Evolutionary conservation across 75 land plant species (phyloP).

Genomic region (Adiantum capillusveneris): DNA sequence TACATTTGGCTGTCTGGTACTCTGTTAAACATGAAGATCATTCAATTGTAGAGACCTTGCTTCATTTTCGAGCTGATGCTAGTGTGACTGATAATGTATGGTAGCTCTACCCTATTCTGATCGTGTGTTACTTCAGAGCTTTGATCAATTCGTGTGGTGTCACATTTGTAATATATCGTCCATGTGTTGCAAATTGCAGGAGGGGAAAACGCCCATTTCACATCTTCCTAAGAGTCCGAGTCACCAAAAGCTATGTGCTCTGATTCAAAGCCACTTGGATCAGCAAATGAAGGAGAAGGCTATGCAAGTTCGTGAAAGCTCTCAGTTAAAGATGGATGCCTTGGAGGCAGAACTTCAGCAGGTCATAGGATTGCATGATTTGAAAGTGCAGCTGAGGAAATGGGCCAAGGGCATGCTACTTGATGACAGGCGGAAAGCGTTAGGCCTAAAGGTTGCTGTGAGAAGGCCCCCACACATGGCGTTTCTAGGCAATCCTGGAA

Average conservation of each 20-base stretch:
- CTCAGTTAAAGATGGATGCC: constrained; percentile 62
- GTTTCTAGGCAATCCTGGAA: constrained; percentile 85
- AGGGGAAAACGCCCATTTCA: constrained; percentile 65
- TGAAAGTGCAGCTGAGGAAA: constrained; percentile 61
- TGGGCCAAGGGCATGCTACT: constrained; percentile 90
- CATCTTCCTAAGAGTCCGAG: constrained; percentile 68
- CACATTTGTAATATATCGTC: too few species aligned
- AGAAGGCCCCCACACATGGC: constrained; percentile 82
- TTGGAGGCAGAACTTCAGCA: constrained; percentile 57
- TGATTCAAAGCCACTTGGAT: constrained; percentile 48
- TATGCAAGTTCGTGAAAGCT: constrained; percentile 43
- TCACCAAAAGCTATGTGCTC: constrained; percentile 45
- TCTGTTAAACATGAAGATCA: constrained; percentile 47
- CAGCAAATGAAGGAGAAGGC: constrained; percentile 60
- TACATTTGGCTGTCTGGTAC: constrained; percentile 87
- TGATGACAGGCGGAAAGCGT: constrained; percentile 62
- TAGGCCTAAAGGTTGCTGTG: constrained; percentile 64
- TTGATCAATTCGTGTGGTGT: too few species aligned
- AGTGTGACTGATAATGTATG: constrained; percentile 65
- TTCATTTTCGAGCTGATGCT: constrained; percentile 69
- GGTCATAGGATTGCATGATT: constrained; percentile 60
- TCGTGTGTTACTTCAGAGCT: too few species aligned
- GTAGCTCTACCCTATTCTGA: too few species aligned
- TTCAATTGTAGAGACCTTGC: constrained; percentile 53
- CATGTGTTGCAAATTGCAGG: too few species aligned